Base-by-base conservation (phyloP, 805 yeast genomes). In the Jamesozyma jinghongensis region DNA sequence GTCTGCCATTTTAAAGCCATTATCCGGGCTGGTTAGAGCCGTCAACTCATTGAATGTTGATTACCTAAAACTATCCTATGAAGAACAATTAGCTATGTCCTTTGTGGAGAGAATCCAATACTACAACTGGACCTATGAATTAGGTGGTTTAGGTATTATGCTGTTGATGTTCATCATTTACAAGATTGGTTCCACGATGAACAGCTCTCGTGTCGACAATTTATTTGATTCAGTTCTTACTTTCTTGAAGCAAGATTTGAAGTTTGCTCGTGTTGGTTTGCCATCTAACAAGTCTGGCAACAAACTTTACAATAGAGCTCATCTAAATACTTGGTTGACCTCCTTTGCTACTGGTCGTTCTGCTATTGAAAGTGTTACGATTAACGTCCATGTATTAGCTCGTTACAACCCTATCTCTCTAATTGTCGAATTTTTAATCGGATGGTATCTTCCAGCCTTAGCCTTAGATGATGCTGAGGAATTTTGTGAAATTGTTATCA, bases 301-400 rank as follows among this genome's bases (percentile, higher is more conserved):
- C 10, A 37, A 45, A 35, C 46, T 48, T 16, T 85, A 63, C 61
- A 63, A 71, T 13, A 56, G 52, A 20, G 57, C 59, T 37, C 54
- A 54, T 19, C 45, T 52, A 42, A 55, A 57, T 38, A 56, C 63
- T 12, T 55, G 65, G 61, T 65, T 54, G 42, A 73, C 68, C 10
- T 69, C 84, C 29, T 92, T 85, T 59, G 94, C 96, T 33, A 74
- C 95, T 42, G 98, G 98, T 46, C 79, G 98, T 62, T 67, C 76
- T 44, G 81, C 85, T 60, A 72, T 92, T 45, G 77, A 77, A 45
- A 70, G 75, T 41, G 65, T 87, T 43, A 65, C 72, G 42, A 69
- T 81, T 36, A 75, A 72, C 47, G 69, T 87, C 58, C 73, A 71
- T 42, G 69, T 88, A 62, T 69, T 75, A 46, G 77, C 94, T 45